Conservation (phyloP, 1,284 basidiomycete genomes). For the Uromyces viciae-fabae region DNA sequence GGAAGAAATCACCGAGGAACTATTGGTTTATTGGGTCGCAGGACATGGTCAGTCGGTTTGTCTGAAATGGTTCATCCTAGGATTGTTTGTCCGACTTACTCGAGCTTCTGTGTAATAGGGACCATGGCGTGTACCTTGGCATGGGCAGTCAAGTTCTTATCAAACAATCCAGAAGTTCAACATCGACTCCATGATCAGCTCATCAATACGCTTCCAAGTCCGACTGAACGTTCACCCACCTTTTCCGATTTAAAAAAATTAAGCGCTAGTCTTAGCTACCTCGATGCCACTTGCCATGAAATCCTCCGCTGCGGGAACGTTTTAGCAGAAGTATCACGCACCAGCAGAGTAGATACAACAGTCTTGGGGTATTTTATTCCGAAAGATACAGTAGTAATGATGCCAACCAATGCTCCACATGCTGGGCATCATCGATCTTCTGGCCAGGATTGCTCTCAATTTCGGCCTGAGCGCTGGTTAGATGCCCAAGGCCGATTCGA, state of each 20-base stretch:
- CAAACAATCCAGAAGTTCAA: conserved; percentile 35
- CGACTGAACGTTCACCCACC: conserved; percentile 33
- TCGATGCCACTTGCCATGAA: conserved; percentile 25
- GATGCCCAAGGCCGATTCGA: conserved; percentile 26
- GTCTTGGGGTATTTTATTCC: conserved; percentile 30
- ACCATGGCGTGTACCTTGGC: conserved; percentile 43
- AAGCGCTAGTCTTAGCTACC: conserved; percentile 8
- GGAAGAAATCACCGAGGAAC: conserved; percentile 35
- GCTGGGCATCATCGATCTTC: neutral
- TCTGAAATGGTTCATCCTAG: neutral
- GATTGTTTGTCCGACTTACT: neutral
- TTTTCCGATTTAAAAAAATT: conserved; percentile 24
- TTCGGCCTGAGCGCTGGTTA: conserved; percentile 35
- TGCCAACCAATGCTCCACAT: conserved; percentile 15
- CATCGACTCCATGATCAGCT: conserved; percentile 17
- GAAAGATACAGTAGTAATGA: conserved; percentile 26
- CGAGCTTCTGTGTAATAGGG: neutral
- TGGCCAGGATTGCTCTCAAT: neutral
- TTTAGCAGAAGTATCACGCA: conserved; percentile 30
- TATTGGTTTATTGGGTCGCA: conserved; percentile 42
- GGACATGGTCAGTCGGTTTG: conserved; percentile 31
- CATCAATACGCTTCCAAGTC: conserved; percentile 17
- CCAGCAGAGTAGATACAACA: conserved; percentile 12
- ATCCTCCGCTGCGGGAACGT: conserved; percentile 25
- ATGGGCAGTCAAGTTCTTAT: conserved; percentile 36